Evolutionary conservation across 139 green algal genomes (phyloP).

Genomic region (Tetradesmus lagerheimii): DNA sequence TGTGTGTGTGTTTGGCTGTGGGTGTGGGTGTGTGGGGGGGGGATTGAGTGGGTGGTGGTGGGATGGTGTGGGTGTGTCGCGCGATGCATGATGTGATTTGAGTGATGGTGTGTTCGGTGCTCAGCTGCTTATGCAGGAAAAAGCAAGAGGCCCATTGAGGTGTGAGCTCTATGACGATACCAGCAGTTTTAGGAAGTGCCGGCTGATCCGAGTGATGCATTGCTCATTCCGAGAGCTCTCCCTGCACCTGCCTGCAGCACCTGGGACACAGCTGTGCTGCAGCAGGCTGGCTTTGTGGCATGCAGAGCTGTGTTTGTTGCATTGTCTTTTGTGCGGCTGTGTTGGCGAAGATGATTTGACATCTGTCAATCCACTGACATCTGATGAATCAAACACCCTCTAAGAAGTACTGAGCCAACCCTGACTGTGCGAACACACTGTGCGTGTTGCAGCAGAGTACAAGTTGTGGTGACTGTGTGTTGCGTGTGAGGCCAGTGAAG

Average conservation of each 20-base stretch:
- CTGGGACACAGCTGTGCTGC: not conserved
- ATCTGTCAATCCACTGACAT: conserved; percentile 52
- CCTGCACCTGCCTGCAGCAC: not conserved
- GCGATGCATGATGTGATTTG: not conserved
- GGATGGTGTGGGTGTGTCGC: not conserved
- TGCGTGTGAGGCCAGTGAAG: conserved; percentile 21
- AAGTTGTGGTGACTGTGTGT: not conserved
- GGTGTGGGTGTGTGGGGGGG: not conserved
- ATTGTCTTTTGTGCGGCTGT: not conserved
- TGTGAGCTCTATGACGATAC: conserved; percentile 26
- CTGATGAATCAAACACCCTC: conserved; percentile 43
- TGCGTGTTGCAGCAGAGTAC: not conserved
- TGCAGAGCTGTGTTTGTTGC: not conserved
- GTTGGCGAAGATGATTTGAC: conserved; percentile 20
- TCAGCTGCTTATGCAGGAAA: too few species aligned
- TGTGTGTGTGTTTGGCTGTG: too few species aligned
- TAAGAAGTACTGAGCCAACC: conserved; percentile 54
- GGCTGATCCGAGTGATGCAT: conserved; percentile 52
- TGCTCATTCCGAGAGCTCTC: conserved; percentile 29
- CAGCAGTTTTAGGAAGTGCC: conserved; percentile 51
- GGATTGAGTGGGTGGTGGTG: not conserved
- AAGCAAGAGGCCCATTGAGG: too few species aligned
- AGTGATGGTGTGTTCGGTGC: not conserved
- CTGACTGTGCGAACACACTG: not conserved
- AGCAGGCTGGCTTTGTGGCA: not conserved